These are phyloP conservation scores for Arachis monticola DNA, from an alignment of 331 rosid genomes.

Conservation along the genomic window DNA sequence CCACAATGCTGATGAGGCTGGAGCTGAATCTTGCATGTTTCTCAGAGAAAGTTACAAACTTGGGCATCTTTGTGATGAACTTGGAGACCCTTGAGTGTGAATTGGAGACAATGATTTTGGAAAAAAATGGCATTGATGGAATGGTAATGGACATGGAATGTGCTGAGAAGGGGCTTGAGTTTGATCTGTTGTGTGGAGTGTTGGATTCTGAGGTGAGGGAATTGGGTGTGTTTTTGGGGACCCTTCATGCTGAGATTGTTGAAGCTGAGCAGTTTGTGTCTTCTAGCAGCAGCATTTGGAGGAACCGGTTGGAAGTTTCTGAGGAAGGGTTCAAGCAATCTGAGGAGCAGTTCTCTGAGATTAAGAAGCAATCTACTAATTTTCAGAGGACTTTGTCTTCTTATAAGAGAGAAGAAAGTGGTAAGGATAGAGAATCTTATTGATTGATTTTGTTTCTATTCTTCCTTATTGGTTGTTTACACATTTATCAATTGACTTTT, in stretches of 20 bases:
- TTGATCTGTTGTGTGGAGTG: conserved; percentile 74
- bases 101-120: conserved; percentile 58
- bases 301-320: conserved; percentile 51
- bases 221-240: conserved; percentile 57
- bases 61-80: conserved; percentile 69
- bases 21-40: conserved; percentile 63
- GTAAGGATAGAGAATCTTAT: conserved; percentile 55
- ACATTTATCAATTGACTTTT: conserved; percentile 33
- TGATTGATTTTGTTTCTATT: conserved; percentile 30
- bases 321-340: conserved; percentile 63
- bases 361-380: conserved; percentile 59
- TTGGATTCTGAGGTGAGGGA: conserved; percentile 73
- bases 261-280: conserved; percentile 48
- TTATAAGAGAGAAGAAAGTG: conserved; percentile 49
- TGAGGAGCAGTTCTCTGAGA: conserved; percentile 70
- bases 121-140: conserved; percentile 38
- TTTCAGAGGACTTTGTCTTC: conserved; percentile 57
- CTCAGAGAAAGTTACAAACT: conserved; percentile 77
- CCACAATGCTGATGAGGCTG: conserved; percentile 46
- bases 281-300: conserved; percentile 29
- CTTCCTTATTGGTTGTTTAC: background rate
- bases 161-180: conserved; percentile 57
- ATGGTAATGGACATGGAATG: conserved; percentile 41
- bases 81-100: conserved; percentile 70
- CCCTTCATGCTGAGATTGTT: conserved; percentile 55